These are phyloP conservation scores for Monosiga brevicollis DNA, from an alignment of 78 protist genomes.

Conservation along the genomic window DNA sequence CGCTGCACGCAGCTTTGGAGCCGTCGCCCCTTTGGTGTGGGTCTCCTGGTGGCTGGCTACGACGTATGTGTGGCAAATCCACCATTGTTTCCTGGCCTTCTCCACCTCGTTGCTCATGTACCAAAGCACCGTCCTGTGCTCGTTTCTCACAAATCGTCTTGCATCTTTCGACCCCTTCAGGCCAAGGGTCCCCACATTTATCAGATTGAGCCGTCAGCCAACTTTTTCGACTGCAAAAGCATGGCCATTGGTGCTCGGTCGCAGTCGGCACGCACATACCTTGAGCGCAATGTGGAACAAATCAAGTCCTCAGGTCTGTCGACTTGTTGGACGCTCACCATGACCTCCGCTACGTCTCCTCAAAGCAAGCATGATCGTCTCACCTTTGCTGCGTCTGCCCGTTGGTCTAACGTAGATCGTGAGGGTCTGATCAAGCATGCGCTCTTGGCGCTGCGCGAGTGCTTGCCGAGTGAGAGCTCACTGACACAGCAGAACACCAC, in stretches of 20 bases:
- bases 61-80: conserved; percentile 46
- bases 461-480: conserved; percentile 15
- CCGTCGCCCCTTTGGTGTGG: conserved; percentile 93
- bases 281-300: conserved; percentile 71
- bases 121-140: too few species aligned
- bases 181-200: conserved; percentile 76
- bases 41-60: conserved; percentile 86
- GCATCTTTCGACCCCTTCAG: background rate
- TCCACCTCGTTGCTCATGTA: too few species aligned
- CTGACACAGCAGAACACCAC: conserved; percentile 56
- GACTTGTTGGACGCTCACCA: too few species aligned
- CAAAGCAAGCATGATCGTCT: background rate
- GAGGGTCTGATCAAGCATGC: conserved; percentile 82
- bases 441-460: conserved; percentile 74
- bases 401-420: background rate
- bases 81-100: too few species aligned
- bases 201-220: conserved; percentile 88
- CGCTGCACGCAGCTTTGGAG: conserved; percentile 72
- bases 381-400: background rate
- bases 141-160: too few species aligned
- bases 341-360: too few species aligned
- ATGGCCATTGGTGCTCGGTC: conserved; percentile 92
- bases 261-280: conserved; percentile 91
- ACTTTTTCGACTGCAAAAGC: conserved; percentile 77
- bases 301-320: conserved; percentile 39